Conservation (phyloP, 345 rosid species). For the Populus simonii region DNA sequence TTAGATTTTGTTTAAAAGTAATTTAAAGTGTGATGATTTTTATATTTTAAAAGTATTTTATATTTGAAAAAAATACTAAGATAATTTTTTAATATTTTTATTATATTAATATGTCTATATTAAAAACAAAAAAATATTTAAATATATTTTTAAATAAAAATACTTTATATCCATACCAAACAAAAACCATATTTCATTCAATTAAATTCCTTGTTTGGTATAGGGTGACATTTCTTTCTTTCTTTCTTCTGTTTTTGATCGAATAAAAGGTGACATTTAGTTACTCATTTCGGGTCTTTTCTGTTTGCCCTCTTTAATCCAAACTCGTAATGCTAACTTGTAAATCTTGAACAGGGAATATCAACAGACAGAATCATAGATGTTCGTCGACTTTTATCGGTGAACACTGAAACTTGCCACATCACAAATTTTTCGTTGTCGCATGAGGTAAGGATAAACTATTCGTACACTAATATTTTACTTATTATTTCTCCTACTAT, state of each 20-base stretch:
- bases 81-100: too few relatives aligned
- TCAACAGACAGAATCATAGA: constrained; percentile 96
- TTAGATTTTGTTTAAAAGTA: too few relatives aligned
- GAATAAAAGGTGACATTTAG: background rate
- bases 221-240: too few relatives aligned
- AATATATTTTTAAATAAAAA: too few relatives aligned
- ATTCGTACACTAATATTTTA: background rate
- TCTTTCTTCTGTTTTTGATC: background rate
- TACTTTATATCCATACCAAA: too few relatives aligned
- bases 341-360: constrained; percentile 60
- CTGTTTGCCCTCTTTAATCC: background rate
- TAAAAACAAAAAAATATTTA: too few relatives aligned
- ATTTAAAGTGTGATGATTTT: too few relatives aligned
- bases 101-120: too few relatives aligned
- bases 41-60: too few relatives aligned
- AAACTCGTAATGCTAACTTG: background rate
- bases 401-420: constrained; percentile 66
- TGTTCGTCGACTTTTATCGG: constrained; percentile 76
- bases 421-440: constrained; percentile 72
- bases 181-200: too few relatives aligned
- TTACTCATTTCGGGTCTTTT: background rate
- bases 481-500: background rate
- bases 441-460: constrained; percentile 64
- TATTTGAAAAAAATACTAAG: too few relatives aligned
- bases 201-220: too few relatives aligned